Percentiles rank a stretch among this genome's conserved stretches.
Evolutionary conservation across 306 rosid species (phyloP).

Genomic region (Cicer chorassanicum): DNA sequence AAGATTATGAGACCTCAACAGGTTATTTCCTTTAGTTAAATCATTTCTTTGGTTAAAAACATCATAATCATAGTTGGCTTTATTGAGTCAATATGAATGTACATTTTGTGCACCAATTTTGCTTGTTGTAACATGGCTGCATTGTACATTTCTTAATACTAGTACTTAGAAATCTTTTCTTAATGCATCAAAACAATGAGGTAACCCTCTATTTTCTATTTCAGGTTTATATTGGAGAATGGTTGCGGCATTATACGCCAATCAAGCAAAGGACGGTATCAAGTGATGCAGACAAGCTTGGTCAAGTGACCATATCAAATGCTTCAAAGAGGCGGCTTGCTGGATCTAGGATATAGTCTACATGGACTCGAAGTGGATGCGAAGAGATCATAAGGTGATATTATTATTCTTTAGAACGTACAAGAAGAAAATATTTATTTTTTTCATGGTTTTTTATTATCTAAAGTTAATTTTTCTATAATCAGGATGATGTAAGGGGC

Average conservation of each 20-base stretch:
- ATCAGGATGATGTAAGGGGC: slow-evolving; percentile 35
- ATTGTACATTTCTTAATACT: neutral
- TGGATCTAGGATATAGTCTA: slow-evolving; percentile 62
- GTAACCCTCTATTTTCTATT: slow-evolving; percentile 8
- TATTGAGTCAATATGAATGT: neutral
- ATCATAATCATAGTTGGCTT: slow-evolving; percentile 6
- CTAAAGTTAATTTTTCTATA: neutral
- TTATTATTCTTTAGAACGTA: slow-evolving; percentile 4
- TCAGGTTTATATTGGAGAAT: slow-evolving; percentile 81
- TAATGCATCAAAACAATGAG: slow-evolving; percentile 4
- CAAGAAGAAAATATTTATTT: neutral
- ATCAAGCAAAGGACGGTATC: slow-evolving; percentile 55
- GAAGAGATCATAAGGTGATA: slow-evolving; percentile 33
- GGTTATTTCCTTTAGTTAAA: slow-evolving; percentile 52
- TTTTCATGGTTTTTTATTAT: slow-evolving; percentile 3
- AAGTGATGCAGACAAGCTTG: slow-evolving; percentile 64
- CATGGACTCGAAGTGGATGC: slow-evolving; percentile 34
- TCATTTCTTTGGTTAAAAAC: neutral
- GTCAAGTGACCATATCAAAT: slow-evolving; percentile 76
- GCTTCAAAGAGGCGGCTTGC: slow-evolving; percentile 80
- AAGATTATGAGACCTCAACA: slow-evolving; percentile 95
- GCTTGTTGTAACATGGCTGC: slow-evolving; percentile 3
- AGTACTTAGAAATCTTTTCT: slow-evolving; percentile 1
- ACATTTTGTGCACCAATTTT: slow-evolving; percentile 1
- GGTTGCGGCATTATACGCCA: slow-evolving; percentile 78